Base-by-base conservation (phyloP, 345 rosid species). In the Zanthoxylum bungeanum region DNA sequence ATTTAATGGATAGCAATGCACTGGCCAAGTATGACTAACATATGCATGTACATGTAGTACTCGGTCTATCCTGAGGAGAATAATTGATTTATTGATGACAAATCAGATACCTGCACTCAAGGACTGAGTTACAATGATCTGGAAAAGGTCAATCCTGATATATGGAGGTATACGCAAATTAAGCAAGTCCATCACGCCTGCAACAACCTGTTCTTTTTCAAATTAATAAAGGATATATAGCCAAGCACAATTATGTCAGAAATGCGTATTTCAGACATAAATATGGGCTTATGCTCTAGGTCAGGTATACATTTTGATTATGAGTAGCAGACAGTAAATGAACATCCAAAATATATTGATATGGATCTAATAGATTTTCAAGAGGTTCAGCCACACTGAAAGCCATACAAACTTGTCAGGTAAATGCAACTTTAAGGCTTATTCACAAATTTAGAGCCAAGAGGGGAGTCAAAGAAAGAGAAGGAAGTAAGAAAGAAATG, bases 171-270 rank as follows among this genome's bases (percentile, higher is more conserved):
- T 89, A 72, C 65, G 74, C 90, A 89, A 66, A 78, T 82, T 86
- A 64, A 93, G 91, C 50, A 79, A 68, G 75, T 81, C 79, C 91
- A 93, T 82, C 61, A 86, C 96, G 60, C 98, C 98, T 57, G 96
- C 89, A 81, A 92, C 71, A 57, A 91, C 93, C 97, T 93, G 89
- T 79, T 77, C 68, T 71, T 56, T 47, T 72, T 71, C 82, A 77
- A 46, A 79, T 83, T 75, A 81, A 71, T 58, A 61, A 30, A 71
- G 21, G 10, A 39, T 19, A 31, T 9, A 69, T 19, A 9, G 7
- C 47, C 28, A 16, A 65, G 44, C 68, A 9, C 40, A 61, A 42
- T 36, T 10, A n/a, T 14, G 1, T 36, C 61, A 30, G 24, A 66
- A 37, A 37, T 46, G 55, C 19, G 39, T 7, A 31, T 69, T 71